Base-by-base conservation (phyloP, 2,329 filamentous ascomycete species). In the Colletotrichum viniferum region DNA sequence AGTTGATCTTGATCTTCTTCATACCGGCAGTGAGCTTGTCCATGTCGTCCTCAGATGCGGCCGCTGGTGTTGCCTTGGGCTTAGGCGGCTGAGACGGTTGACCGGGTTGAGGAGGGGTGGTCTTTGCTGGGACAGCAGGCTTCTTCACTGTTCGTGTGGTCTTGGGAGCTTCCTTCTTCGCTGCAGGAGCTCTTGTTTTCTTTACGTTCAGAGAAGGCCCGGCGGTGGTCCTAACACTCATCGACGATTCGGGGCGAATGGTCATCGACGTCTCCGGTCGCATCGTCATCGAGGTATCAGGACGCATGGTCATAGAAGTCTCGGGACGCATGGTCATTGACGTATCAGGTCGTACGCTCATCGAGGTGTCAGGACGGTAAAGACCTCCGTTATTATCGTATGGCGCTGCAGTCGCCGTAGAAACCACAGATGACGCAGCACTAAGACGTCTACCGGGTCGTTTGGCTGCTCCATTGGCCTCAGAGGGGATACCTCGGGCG, bases 1-100 rank as follows among this genome's bases (percentile, higher is more conserved):
- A 81, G 68, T 90, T 92, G 78, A 93, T 91, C 80, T 90, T 92
- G 73, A 93, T 90, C 81, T 89, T 92, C 81, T 90, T 92, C 88
- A 93, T 90, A 2, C 90, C 88, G 43, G 85, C 86, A 0, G 90
- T 89, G 76, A 93, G 86, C 65, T 84, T 87, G 69, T 92, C 90
- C 43, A 93, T 80, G 64, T 88, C 88, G 63, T 86, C 84, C 4
- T 78, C 79, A 9, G 80, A 64, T 16, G 77, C 77, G 7, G 73
- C 60, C 4, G 43, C 60, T 16, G 66, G 58, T 36, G 64, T 69
- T 13, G 65, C 12, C 18, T 58, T 69, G 14, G 36, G 13, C 52
- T 76, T 56, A 36, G 63, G 64, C 13, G 76, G 64, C 21, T 63
- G 58, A 32, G 61, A 52, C 18, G 69, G 63, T 26, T 43, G 71